These are phyloP conservation scores for Aristolochia californica DNA, from an alignment of 164 flowering plant species.

Conservation along the genomic window DNA sequence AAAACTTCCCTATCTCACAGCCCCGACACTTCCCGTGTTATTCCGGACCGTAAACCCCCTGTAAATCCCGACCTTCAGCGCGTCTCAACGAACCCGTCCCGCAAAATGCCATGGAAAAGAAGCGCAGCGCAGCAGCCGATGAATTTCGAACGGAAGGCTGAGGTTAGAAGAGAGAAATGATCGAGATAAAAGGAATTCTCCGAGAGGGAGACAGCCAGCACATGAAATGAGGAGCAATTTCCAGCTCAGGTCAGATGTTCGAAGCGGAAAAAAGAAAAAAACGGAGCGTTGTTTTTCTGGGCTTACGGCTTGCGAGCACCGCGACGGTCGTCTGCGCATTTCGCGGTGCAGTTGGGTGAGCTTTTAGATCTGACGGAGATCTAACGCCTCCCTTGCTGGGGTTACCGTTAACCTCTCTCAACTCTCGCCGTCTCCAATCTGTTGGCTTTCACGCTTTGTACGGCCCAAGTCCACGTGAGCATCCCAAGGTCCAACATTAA, in stretches of 20 bases:
- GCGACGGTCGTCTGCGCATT: conserved; percentile 4
- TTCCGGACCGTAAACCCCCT: too few species aligned
- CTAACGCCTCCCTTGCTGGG: neutral
- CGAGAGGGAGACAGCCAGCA: conserved; percentile 3
- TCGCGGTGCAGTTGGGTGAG: conserved; percentile 5
- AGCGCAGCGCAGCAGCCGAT: neutral
- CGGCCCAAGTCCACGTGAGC: too few species aligned
- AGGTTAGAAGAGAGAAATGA: neutral
- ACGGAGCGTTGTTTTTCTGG: too few species aligned
- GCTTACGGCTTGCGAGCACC: neutral
- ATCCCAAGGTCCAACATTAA: too few species aligned
- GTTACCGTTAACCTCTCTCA: too few species aligned
- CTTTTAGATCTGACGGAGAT: neutral
- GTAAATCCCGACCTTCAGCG: too few species aligned
- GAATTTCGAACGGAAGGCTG: neutral
- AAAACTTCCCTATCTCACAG: too few species aligned
- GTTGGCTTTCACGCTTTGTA: too few species aligned
- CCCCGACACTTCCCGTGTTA: neutral
- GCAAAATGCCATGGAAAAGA: neutral
- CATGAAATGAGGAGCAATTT: conserved; percentile 2
- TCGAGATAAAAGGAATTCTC: neutral
- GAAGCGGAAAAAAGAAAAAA: neutral
- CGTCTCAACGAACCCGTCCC: neutral
- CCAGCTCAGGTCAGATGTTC: conserved; percentile 4
- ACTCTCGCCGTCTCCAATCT: too few species aligned